Conservation (phyloP, 768 basidiomycete genomes). For the Tephrocybe sp. region DNA sequence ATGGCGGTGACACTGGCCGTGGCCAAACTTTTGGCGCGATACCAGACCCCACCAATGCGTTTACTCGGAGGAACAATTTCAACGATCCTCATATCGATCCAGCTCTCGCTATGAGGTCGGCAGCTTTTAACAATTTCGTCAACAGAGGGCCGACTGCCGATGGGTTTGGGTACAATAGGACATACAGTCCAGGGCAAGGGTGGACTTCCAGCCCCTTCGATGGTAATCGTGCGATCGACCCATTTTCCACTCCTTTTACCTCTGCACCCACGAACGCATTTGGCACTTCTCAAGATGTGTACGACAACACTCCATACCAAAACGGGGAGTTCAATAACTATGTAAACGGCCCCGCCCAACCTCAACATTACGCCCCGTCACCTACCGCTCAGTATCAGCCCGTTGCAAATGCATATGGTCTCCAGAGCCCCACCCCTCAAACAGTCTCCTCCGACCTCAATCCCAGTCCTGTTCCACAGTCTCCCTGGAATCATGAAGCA, state of each 20-base stretch:
- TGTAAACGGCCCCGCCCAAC: slow-evolving; percentile 12
- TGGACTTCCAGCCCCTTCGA: slow-evolving; percentile 20
- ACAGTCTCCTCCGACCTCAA: slow-evolving; percentile 17
- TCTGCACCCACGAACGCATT: slow-evolving; percentile 12
- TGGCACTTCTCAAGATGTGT: slow-evolving; percentile 12
- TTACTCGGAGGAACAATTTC: slow-evolving; percentile 35
- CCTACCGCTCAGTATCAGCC: slow-evolving; percentile 12
- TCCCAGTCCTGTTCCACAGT: slow-evolving; percentile 22
- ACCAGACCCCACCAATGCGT: slow-evolving; percentile 26
- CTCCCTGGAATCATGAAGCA: slow-evolving; percentile 36
- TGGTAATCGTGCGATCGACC: slow-evolving; percentile 11
- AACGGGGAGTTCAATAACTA: slow-evolving; percentile 10
- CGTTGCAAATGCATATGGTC: slow-evolving; percentile 11
- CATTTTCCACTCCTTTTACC: slow-evolving; percentile 17
- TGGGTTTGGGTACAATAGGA: slow-evolving; percentile 33
- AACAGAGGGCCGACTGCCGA: slow-evolving; percentile 35
- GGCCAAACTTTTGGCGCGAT: slow-evolving; percentile 21
- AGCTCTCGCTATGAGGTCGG: slow-evolving; percentile 25
- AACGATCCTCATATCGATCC: slow-evolving; percentile 41
- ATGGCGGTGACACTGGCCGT: slow-evolving; percentile 35
- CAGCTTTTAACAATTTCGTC: slow-evolving; percentile 28
- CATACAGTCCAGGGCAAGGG: slow-evolving; percentile 29
- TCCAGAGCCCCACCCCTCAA: slow-evolving; percentile 12
- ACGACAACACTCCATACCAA: slow-evolving; percentile 8
- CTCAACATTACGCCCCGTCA: slow-evolving; percentile 16